Conservation (phyloP, 441 rosid genomes). For the Populus hybrid region DNA sequence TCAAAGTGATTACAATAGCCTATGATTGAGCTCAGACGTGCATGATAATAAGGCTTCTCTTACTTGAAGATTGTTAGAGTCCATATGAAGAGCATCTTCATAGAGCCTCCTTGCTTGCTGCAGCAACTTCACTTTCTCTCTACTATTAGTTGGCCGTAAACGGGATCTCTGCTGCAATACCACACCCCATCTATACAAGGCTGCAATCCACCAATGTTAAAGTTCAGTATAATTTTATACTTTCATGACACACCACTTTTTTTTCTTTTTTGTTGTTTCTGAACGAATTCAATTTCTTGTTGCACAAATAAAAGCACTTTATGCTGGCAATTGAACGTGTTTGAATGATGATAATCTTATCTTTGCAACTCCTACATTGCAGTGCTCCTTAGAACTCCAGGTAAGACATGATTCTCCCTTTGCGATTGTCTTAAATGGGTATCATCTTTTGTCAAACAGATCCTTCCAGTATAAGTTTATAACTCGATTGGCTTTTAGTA, state of each 20-base stretch:
- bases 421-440: neutral
- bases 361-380: too few species aligned
- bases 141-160: constrained; percentile 44
- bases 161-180: constrained; percentile 66
- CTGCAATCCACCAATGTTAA: constrained; percentile 33
- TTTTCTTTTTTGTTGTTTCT: neutral
- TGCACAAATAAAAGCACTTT: neutral
- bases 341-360: neutral
- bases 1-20: constrained; percentile 19
- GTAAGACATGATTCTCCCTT: neutral
- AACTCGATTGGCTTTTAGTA: neutral
- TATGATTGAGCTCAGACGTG: constrained; percentile 45
- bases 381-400: neutral
- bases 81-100: constrained; percentile 70
- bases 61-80: constrained; percentile 45
- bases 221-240: neutral
- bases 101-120: constrained; percentile 63
- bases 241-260: neutral
- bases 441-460: neutral
- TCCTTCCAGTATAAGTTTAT: neutral
- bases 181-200: constrained; percentile 69
- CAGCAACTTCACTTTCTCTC: constrained; percentile 59
- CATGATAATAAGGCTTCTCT: too few species aligned
- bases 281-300: neutral
- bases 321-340: neutral